Evolutionary conservation across 495 filamentous ascomycete species (phyloP).

Genomic region (Aspergillus ostianus): DNA sequence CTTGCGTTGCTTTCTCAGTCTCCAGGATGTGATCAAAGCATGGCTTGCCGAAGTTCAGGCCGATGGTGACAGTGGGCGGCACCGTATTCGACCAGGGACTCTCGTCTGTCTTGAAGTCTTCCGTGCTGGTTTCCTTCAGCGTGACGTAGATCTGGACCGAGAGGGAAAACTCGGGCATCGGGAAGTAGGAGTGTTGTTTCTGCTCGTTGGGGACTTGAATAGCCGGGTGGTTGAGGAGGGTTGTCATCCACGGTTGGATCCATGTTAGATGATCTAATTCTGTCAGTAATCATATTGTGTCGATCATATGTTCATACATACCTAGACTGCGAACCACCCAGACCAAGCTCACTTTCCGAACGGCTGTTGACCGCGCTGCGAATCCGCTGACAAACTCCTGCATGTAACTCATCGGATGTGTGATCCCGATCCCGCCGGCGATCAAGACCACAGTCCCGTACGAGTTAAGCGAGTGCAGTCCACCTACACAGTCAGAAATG

Average conservation of each 20-base stretch:
- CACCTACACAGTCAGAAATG: constrained; percentile 25
- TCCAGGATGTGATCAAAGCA: constrained; percentile 34
- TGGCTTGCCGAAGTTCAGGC: constrained; percentile 34
- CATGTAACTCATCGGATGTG: constrained; percentile 55
- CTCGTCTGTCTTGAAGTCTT: constrained; percentile 28
- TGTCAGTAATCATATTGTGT: neutral
- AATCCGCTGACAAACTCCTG: constrained; percentile 48
- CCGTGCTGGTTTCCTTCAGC: constrained; percentile 20
- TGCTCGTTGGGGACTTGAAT: constrained; percentile 20
- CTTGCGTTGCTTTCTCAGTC: constrained; percentile 34
- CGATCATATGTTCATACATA: constrained; percentile 11
- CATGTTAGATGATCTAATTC: constrained; percentile 39
- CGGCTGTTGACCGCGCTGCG: constrained; percentile 36
- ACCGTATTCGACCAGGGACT: constrained; percentile 34
- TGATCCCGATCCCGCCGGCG: constrained; percentile 60
- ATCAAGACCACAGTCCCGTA: constrained; percentile 57
- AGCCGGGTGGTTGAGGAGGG: constrained; percentile 36
- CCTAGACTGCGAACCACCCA: constrained; percentile 44
- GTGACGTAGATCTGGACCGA: constrained; percentile 39
- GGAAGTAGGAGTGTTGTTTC: constrained; percentile 32
- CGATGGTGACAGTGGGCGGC: constrained; percentile 30
- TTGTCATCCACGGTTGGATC: constrained; percentile 46
- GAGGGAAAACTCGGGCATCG: constrained; percentile 31
- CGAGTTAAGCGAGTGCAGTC: constrained; percentile 47
- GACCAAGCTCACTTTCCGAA: constrained; percentile 40